Conservation (phyloP, 768 basidiomycete genomes). For the Russula foetens region DNA sequence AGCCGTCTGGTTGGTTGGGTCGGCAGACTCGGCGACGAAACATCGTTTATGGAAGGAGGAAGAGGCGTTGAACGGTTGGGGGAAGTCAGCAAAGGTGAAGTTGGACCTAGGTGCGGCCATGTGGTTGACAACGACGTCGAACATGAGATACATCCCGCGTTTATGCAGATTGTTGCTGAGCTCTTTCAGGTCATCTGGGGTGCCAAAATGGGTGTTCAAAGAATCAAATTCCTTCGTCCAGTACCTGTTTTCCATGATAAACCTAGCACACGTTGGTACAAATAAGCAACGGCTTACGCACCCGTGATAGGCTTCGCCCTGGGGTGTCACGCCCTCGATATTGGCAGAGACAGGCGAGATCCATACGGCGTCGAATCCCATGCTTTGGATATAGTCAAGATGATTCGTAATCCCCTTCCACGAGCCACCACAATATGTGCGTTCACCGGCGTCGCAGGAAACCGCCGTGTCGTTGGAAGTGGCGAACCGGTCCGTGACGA, state of each 20-base stretch:
- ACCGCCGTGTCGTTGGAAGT: slow-evolving; percentile 33
- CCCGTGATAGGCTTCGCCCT: slow-evolving; percentile 54
- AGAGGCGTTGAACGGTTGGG: slow-evolving; percentile 30
- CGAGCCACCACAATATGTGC: slow-evolving; percentile 50
- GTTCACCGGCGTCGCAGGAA: slow-evolving; percentile 38
- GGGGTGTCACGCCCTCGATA: slow-evolving; percentile 38
- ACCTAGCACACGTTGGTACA: not conserved
- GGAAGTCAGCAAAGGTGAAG: slow-evolving; percentile 20
- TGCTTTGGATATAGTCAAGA: slow-evolving; percentile 54
- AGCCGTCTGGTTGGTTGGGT: slow-evolving; percentile 33
- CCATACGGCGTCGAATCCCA: slow-evolving; percentile 58
- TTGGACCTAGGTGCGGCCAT: slow-evolving; percentile 33
- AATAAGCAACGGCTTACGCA: slow-evolving; percentile 17
- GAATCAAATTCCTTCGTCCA: slow-evolving; percentile 42
- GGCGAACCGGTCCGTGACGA: slow-evolving; percentile 57
- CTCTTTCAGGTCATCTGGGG: slow-evolving; percentile 40
- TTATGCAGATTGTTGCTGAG: slow-evolving; percentile 40
- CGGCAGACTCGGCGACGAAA: slow-evolving; percentile 33
- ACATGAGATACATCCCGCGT: slow-evolving; percentile 51
- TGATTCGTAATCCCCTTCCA: slow-evolving; percentile 44
- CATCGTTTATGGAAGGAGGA: slow-evolving; percentile 35
- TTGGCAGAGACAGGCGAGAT: slow-evolving; percentile 48
- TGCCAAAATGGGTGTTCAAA: slow-evolving; percentile 49
- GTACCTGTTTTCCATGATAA: slow-evolving; percentile 28
- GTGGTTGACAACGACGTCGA: slow-evolving; percentile 59